Evolutionary conservation across 495 filamentous ascomycete species (phyloP).

Genomic region (Penicillium pancosmium): DNA sequence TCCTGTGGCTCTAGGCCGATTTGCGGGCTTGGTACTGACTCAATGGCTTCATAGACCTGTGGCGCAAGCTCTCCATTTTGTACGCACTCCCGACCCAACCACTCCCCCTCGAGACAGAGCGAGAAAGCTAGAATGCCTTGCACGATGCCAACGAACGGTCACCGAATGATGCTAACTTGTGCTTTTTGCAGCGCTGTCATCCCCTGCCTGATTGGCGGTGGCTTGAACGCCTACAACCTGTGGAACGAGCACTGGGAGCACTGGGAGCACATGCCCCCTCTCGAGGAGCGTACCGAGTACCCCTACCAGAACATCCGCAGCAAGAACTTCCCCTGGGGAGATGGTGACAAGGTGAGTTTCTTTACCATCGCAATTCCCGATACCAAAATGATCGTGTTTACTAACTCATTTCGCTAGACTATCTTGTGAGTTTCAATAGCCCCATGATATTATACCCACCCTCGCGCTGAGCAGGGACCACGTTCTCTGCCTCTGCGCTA

Average conservation of each 20-base stretch:
- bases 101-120: background rate
- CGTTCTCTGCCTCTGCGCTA: background rate
- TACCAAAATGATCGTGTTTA: background rate
- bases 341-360: slow-evolving; percentile 83
- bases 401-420: slow-evolving; percentile 51
- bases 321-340: slow-evolving; percentile 89
- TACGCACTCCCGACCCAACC: slow-evolving; percentile 46
- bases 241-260: slow-evolving; percentile 98
- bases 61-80: slow-evolving; percentile 93
- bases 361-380: background rate
- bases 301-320: slow-evolving; percentile 90
- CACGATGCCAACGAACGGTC: background rate
- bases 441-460: background rate
- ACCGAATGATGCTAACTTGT: slow-evolving; percentile 5
- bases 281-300: slow-evolving; percentile 88
- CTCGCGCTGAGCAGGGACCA: background rate
- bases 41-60: slow-evolving; percentile 67
- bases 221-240: slow-evolving; percentile 80
- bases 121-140: background rate
- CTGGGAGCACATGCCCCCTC: slow-evolving; percentile 79
- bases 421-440: slow-evolving; percentile 62
- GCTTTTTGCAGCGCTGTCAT: slow-evolving; percentile 57
- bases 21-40: slow-evolving; percentile 32
- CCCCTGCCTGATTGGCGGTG: slow-evolving; percentile 69
- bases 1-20: background rate